Evolutionary conservation across 257 asterid species (phyloP).

Genomic region (Linaria vulgaris): DNA sequence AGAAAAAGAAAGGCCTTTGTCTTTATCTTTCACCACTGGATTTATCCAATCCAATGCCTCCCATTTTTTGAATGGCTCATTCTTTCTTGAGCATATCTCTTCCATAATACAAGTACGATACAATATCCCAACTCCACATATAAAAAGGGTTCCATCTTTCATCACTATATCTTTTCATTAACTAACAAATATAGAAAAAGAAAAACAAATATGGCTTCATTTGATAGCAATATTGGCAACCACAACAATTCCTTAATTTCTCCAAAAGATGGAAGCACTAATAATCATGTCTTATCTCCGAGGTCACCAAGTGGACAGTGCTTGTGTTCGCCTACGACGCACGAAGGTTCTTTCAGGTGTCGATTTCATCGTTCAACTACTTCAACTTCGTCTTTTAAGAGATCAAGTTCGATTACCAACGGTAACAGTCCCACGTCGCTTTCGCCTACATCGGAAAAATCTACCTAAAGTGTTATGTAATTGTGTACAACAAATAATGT

Average conservation of each 20-base stretch:
- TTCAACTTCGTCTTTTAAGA: conserved; percentile 27
- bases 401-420: conserved; percentile 35
- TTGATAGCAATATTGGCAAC: no score
- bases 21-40: no score
- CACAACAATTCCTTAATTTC: background rate
- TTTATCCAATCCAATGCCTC: background rate
- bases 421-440: conserved; percentile 2
- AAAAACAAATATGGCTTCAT: conserved; percentile 20
- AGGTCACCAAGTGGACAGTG: conserved; percentile 45
- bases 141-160: background rate
- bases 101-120: background rate
- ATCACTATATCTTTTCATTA: background rate
- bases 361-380: conserved; percentile 43
- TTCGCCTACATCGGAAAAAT: conserved; percentile 30
- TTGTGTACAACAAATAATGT: no score
- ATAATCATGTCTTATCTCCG: background rate
- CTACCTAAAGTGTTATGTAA: conserved; percentile 13
- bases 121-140: background rate
- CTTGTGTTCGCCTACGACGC: conserved; percentile 57
- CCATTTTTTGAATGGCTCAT: background rate
- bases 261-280: conserved; percentile 5
- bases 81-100: background rate
- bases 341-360: conserved; percentile 56
- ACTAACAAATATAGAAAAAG: background rate
- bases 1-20: no score